Evolutionary conservation across 805 yeast genomes (phyloP), one percentile per base, ranked within the genome.

Genomic region (Zygoascus ofunaensis): DNA sequence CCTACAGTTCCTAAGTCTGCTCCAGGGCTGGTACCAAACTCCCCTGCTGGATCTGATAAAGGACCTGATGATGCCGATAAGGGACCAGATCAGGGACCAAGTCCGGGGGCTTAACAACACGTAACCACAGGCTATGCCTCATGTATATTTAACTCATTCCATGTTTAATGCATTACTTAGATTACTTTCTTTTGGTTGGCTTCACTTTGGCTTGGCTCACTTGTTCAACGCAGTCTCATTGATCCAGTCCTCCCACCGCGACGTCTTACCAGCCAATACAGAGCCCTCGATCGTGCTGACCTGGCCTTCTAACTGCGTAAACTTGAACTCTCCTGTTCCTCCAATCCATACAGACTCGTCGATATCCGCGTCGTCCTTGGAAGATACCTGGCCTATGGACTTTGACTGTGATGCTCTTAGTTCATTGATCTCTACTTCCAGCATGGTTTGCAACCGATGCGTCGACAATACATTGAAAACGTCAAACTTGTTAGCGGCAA

Each of bases 401-500:
- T 68, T 68, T 49, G 71, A 65, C 53, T 65, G 72, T 50, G 74
- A 66, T 49, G 61, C 66, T 56, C 81, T 70, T 38, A 79, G 64
- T 38, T 70, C 70, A 37, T 75, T 73, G 51, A 87, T 72, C 57
- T 83, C 94, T 4, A 58, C 49, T 55, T 82, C 90, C 44, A 90
- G 61, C 34, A 77, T 60, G 21, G 69, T 69, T 52, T 67, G 72
- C 42, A 89, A 74, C 56, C 82, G 79, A 41, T 63, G 55, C 7
- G 79, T 69, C 18, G 92, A 90, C 53, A 86, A 74, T 14, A 94
- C 76, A 49, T 87, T 85, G 65, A 92, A 92, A 34, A 80, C 72
- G 55, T 92, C 97, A 42, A 75, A 73, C 61, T 90, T 90, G 66
- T 90, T 90, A 49, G 92, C 79, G 15, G 89, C 92, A 47, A 92